These are phyloP conservation scores for Pseudonitzschia multistriata DNA, from an alignment of 108 stramenopile genomes.

Conservation along the genomic window DNA sequence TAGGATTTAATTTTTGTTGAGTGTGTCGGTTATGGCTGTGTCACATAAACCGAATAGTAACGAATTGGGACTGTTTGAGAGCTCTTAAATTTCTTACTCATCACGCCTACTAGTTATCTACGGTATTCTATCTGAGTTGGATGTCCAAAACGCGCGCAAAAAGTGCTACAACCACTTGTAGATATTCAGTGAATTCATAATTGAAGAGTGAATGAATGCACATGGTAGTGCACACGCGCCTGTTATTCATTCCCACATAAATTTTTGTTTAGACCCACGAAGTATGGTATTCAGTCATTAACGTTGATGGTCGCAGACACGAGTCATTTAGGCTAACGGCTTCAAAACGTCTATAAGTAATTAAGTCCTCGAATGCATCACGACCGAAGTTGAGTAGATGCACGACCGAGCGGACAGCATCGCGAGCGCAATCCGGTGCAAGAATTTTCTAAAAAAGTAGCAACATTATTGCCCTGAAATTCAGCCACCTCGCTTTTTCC, in stretches of 20 bases:
- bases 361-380: background rate
- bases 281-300: background rate
- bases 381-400: background rate
- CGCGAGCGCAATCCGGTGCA: too few relatives aligned
- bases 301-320: slow-evolving; percentile 3
- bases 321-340: background rate
- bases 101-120: background rate
- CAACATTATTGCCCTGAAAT: too few relatives aligned
- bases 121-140: background rate
- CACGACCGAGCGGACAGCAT: background rate
- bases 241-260: background rate
- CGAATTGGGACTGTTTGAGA: background rate
- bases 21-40: background rate
- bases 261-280: background rate
- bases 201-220: slow-evolving; percentile 2
- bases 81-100: background rate
- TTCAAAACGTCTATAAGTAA: background rate
- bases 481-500: too few relatives aligned
- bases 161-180: background rate
- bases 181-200: too few relatives aligned
- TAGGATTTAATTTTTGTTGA: slow-evolving; percentile 1
- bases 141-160: background rate
- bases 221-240: background rate
- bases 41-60: background rate
- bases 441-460: too few relatives aligned